phyloP scores from a whole-genome alignment of 148 eudicot species.

The Rhododendron kiyosumense region DNA sequence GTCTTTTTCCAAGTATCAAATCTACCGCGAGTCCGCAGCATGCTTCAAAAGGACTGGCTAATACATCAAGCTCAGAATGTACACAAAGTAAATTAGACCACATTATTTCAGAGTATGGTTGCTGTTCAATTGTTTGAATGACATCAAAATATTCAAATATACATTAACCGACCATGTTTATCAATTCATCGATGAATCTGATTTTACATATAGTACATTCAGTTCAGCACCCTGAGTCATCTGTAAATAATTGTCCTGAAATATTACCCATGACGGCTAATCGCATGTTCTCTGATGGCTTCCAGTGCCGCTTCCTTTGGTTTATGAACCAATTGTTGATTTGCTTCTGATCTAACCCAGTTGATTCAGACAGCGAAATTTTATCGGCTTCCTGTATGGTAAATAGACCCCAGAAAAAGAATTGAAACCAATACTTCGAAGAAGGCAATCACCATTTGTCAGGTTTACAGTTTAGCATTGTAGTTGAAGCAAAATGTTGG shows the following conservation, averaged over 20 bases:
- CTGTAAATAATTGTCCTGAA: constrained; percentile 48
- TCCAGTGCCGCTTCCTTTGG: constrained; percentile 96
- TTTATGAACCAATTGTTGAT: constrained; percentile 97
- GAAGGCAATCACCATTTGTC: background rate
- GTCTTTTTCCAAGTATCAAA: background rate
- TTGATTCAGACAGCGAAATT: constrained; percentile 64
- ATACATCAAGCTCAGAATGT: background rate
- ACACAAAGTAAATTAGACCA: background rate
- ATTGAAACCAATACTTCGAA: background rate
- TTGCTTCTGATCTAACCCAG: constrained; percentile 91
- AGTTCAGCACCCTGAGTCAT: constrained; percentile 26
- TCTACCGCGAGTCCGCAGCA: background rate
- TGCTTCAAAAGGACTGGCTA: background rate
- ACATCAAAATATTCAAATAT: constrained; percentile 5
- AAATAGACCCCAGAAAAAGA: background rate
- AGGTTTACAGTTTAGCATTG: background rate
- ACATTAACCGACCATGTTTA: background rate
- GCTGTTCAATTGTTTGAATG: background rate
- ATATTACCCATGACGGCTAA: constrained; percentile 61
- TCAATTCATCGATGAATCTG: background rate
- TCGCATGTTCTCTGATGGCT: constrained; percentile 82
- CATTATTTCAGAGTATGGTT: background rate
- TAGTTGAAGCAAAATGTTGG: background rate
- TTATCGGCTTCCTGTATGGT: constrained; percentile 75
- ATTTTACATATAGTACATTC: background rate